A percentile compares a stretch with the other conserved stretches of the same genome.
Conservation (phyloP, 148 eudicot genomes). For the Talinum fruticosum region DNA sequence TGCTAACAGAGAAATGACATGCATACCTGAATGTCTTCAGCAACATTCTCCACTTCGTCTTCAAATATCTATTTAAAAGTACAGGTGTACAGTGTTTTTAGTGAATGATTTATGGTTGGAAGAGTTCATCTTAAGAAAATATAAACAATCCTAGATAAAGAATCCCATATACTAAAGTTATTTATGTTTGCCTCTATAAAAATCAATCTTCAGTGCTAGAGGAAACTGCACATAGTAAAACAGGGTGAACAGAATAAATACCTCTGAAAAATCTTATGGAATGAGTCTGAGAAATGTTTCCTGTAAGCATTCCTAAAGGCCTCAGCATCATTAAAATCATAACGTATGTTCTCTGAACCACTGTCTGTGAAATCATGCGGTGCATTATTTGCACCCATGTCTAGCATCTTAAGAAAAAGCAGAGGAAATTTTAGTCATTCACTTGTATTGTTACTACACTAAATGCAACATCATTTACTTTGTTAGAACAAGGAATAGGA, state of each 20-base stretch:
- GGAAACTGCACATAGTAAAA: constrained; percentile 11
- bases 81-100: constrained; percentile 13
- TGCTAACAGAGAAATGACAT: constrained; percentile 23
- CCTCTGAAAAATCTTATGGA: constrained; percentile 89
- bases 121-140: neutral
- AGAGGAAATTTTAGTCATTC: constrained; percentile 9
- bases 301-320: constrained; percentile 51
- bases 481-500: neutral
- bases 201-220: neutral
- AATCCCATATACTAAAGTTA: neutral
- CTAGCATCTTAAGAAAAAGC: constrained; percentile 31
- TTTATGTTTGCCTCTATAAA: neutral
- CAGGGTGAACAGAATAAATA: constrained; percentile 22
- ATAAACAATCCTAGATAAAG: neutral
- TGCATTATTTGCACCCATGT: constrained; percentile 42
- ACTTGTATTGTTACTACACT: neutral
- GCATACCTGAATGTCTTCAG: constrained; percentile 74
- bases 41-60: constrained; percentile 56
- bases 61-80: constrained; percentile 61
- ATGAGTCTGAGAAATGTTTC: constrained; percentile 69
- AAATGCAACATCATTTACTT: neutral
- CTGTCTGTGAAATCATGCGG: constrained; percentile 34
- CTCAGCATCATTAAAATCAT: constrained; percentile 45
- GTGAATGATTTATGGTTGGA: neutral
- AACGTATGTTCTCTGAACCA: constrained; percentile 40